Evolutionary conservation across 148 eudicot genomes (phyloP).

Genomic region (Beta vulgaris): DNA sequence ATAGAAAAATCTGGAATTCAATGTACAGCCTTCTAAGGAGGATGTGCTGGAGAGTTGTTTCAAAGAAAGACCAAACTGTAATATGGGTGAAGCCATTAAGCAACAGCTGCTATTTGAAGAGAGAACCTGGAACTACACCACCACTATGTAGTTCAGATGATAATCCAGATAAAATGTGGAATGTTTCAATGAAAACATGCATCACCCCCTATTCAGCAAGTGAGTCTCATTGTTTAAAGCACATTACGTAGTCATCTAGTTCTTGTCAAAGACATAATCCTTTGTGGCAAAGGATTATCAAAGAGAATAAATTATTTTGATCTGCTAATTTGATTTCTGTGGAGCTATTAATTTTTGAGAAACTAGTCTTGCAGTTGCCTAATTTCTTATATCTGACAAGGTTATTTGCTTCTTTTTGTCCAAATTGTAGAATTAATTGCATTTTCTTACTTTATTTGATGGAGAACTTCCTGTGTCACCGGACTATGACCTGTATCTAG

Average conservation of each 20-base stretch:
- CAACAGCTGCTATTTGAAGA: constrained; percentile 45
- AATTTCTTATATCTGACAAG: not conserved
- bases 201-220: constrained; percentile 46
- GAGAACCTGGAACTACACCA: constrained; percentile 34
- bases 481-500: not conserved
- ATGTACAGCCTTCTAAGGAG: constrained; percentile 41
- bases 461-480: not conserved
- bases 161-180: constrained; percentile 40
- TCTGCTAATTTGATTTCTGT: not conserved
- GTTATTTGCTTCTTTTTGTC: not conserved
- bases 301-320: not conserved
- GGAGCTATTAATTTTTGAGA: not conserved
- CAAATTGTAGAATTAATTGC: not conserved
- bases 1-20: constrained; percentile 41
- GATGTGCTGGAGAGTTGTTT: constrained; percentile 51
- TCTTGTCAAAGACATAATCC: not conserved
- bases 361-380: not conserved
- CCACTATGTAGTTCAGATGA: constrained; percentile 40
- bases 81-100: constrained; percentile 44
- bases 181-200: constrained; percentile 41
- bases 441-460: not conserved
- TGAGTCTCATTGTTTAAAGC: constrained; percentile 16
- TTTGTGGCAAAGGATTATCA: no score
- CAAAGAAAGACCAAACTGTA: constrained; percentile 46
- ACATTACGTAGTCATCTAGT: not conserved